Base-by-base conservation (phyloP, 1,284 basidiomycete genomes). In the Papiliotrema nemorosa region DNA sequence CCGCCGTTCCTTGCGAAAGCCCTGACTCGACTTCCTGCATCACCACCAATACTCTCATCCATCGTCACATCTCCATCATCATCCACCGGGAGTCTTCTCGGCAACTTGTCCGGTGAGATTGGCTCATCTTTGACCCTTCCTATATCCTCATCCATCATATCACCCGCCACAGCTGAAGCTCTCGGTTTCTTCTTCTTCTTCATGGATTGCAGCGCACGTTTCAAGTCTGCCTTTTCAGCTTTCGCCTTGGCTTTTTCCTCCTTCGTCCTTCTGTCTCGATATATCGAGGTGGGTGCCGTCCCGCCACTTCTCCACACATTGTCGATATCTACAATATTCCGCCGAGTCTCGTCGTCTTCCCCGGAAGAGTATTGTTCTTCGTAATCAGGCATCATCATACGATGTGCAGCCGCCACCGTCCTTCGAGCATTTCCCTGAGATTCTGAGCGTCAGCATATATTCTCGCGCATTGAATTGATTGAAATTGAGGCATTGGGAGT, bases 271-370 rank as follows among this genome's bases (percentile, higher is more conserved):
- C 72, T 60, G 37, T 80, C 84, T 46, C 78, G 79, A 51, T 57
- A 62, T 9, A 93, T 67, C 52, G 81, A 84, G 60, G 91, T 89
- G 0, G 90, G 90, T 2, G 90, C 90, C 79, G 88, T 88, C 80
- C 86, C 91, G 67, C 90, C 88, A 79, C 94, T 83, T 51, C 81
- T 77, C 39, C 81, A 78, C 13, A 96, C 85, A 50, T 85, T 79
- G 50, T 87, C 85, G 78, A 96, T 89, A 65, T 94, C 90, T 45
- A 96, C 79, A 48, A 90, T 53, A 35, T 38, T 38, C 7, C 24
- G 46, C 9, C 44, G 10, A 66, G 87, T 85, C n/a, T 86, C 82
- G 9, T 86, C 87, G 50, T 89, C 87, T 64, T 91, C 89, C 22
- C 86, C 84, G 59, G 91, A 89, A n/a, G 88, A 90, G 72, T 91